phyloP scores from a whole-genome alignment of 768 basidiomycete species.

The Russula vinacea region DNA sequence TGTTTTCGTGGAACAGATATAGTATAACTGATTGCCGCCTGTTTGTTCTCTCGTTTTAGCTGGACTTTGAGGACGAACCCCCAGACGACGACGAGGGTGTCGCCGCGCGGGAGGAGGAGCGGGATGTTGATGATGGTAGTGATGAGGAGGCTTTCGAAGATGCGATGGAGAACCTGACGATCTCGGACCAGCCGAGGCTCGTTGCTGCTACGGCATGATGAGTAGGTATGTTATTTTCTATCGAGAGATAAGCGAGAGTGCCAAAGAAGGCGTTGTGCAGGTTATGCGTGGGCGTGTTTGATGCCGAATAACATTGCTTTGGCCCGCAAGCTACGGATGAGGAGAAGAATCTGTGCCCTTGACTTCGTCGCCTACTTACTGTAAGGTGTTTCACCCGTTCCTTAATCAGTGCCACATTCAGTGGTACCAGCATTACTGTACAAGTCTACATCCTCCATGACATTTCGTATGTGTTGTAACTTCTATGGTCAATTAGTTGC shows the following conservation, averaged over 20 bases:
- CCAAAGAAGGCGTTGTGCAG: background rate
- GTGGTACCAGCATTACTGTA: background rate
- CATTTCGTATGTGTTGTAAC: no score
- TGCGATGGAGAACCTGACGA: constrained; percentile 60
- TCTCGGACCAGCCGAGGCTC: constrained; percentile 39
- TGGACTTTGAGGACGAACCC: constrained; percentile 82
- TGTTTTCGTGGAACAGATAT: background rate
- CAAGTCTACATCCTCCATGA: background rate
- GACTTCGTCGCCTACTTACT: background rate
- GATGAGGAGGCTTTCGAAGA: constrained; percentile 53
- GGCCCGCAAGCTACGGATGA: background rate
- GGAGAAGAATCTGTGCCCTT: background rate
- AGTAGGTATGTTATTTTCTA: background rate
- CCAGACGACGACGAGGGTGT: constrained; percentile 44
- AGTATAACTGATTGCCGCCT: background rate
- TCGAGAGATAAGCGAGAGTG: background rate
- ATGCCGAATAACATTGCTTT: background rate
- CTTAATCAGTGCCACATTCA: background rate
- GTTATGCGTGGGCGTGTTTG: background rate
- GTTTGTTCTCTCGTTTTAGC: constrained; percentile 41
- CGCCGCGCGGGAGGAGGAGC: constrained; percentile 31
- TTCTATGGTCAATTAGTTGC: no score
- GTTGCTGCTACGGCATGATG: constrained; percentile 33
- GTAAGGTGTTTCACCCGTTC: no score
- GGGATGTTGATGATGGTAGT: constrained; percentile 30